These are phyloP conservation scores for Chytridium lagenaria DNA, from an alignment of 371 early-diverging fungal species.

Conservation along the genomic window DNA sequence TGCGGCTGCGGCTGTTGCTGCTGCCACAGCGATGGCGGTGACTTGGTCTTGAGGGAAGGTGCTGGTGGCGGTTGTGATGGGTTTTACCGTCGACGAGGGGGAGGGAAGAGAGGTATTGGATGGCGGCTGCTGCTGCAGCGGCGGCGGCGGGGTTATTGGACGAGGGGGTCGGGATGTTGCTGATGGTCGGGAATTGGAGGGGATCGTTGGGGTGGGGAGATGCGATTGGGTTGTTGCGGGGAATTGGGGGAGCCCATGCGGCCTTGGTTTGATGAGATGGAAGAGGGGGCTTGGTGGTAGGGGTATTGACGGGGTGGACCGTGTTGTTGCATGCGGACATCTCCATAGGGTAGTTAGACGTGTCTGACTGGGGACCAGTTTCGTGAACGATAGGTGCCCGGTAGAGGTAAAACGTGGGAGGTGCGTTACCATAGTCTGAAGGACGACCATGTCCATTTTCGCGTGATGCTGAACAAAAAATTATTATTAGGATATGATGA, in stretches of 20 bases:
- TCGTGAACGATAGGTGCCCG: neutral
- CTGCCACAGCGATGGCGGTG: conserved; percentile 15
- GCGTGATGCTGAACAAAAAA: neutral
- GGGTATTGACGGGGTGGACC: too few species aligned
- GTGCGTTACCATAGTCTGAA: neutral
- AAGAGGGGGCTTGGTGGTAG: too few species aligned
- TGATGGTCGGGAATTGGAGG: neutral
- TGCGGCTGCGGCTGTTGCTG: conserved; percentile 12
- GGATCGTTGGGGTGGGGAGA: neutral
- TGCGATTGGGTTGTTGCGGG: neutral
- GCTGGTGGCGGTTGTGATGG: neutral
- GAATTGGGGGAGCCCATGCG: neutral
- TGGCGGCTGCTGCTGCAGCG: neutral
- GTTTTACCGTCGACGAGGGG: neutral
- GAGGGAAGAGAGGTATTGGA: neutral
- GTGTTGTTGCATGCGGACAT: neutral
- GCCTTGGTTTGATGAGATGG: neutral
- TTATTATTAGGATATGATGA: too few species aligned
- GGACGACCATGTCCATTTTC: neutral
- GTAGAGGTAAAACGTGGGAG: neutral
- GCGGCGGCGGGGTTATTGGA: neutral
- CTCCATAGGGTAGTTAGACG: neutral
- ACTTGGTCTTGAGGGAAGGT: conserved; percentile 5
- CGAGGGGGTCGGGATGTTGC: neutral
- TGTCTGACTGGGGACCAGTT: neutral